Conservation (phyloP, 495 filamentous ascomycete species). For the Symbiotaphrina buchneri region DNA sequence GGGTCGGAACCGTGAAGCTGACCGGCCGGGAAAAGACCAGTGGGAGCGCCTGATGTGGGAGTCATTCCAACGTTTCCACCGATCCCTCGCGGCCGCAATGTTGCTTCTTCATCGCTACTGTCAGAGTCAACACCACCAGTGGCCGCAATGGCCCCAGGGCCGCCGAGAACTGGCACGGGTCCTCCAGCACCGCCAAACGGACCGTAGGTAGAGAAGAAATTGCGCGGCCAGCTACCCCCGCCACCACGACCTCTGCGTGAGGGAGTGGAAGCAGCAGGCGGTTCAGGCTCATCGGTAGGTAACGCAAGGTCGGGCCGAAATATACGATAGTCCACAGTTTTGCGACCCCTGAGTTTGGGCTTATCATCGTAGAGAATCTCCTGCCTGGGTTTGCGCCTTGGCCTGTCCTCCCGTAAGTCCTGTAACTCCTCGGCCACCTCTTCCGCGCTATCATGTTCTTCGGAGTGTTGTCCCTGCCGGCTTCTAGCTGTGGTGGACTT, state of each 20-base stretch:
- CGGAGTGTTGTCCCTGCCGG: conserved; percentile 25
- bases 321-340: conserved; percentile 47
- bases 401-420: conserved; percentile 34
- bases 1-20: conserved; percentile 44
- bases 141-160: conserved; percentile 54
- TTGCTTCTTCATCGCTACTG: conserved; percentile 82
- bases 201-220: conserved; percentile 64
- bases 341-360: conserved; percentile 4
- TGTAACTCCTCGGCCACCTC: conserved; percentile 64
- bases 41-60: conserved; percentile 37
- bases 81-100: conserved; percentile 21
- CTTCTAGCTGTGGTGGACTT: conserved; percentile 22
- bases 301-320: conserved; percentile 47
- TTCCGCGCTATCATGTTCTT: conserved; percentile 28
- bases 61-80: conserved; percentile 46
- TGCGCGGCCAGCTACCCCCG: conserved; percentile 39
- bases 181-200: conserved; percentile 77
- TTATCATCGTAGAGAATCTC: conserved; percentile 31
- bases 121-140: conserved; percentile 73
- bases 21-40: conserved; percentile 27
- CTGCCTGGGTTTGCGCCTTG: conserved; percentile 21
- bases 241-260: conserved; percentile 38
- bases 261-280: conserved; percentile 40
- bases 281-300: conserved; percentile 42
- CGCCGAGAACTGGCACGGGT: conserved; percentile 45